Conservation (phyloP, 108 stramenopile genomes). For the Halocafeteria seosinensis region DNA sequence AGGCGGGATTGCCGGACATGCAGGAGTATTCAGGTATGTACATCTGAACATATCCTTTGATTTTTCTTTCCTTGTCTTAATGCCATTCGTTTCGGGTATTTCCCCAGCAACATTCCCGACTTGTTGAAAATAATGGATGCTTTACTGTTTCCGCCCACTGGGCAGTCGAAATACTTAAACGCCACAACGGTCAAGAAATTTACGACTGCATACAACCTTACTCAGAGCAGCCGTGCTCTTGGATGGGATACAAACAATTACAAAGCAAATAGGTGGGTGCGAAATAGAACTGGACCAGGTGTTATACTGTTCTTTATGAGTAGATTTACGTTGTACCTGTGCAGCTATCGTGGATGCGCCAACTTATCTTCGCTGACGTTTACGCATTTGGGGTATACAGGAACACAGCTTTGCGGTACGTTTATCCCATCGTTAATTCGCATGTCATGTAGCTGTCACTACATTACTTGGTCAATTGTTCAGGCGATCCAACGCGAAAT, state of each 20-base stretch:
- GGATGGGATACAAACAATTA: slow-evolving; percentile 1
- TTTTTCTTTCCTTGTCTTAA: too few species aligned
- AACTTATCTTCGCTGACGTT: not conserved
- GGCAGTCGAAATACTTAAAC: not conserved
- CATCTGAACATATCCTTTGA: too few species aligned
- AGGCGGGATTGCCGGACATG: not conserved
- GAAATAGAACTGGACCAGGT: too few species aligned
- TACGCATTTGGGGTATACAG: slow-evolving; percentile 3
- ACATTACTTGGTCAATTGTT: too few species aligned
- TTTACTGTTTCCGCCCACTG: not conserved
- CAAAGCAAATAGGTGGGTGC: too few species aligned
- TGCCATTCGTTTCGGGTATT: too few species aligned
- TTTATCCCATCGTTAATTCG: too few species aligned
- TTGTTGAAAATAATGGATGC: not conserved
- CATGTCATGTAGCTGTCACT: too few species aligned
- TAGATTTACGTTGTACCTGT: too few species aligned
- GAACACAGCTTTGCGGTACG: slow-evolving; percentile 1
- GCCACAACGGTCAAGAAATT: not conserved
- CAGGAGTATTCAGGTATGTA: not conserved
- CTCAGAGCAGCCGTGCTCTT: not conserved
- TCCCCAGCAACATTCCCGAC: not conserved
- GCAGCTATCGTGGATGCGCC: not conserved
- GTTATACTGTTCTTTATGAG: too few species aligned
- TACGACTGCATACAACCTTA: not conserved
- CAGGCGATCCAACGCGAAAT: not conserved